These are phyloP conservation scores for Cavenderia fasciculata DNA, from an alignment of 78 protist species.

Conservation along the genomic window DNA sequence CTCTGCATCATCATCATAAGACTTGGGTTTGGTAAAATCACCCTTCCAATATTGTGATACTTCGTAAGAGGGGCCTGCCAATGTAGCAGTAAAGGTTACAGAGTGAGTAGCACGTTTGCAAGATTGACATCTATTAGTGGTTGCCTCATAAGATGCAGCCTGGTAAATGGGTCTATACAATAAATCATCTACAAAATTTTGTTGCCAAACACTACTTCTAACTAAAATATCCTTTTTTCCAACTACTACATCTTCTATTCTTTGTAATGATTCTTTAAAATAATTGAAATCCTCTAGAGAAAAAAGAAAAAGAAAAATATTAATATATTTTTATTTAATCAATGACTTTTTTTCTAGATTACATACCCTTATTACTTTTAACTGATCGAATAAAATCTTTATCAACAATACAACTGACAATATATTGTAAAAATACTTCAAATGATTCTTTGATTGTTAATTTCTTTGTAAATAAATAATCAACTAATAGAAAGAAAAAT, in stretches of 20 bases:
- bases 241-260: not conserved
- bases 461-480: slow-evolving; percentile 5
- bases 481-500: not conserved
- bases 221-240: slow-evolving; percentile 46
- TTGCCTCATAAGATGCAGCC: not conserved
- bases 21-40: slow-evolving; percentile 15
- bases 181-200: not conserved
- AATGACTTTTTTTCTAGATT: not conserved
- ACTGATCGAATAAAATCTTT: slow-evolving; percentile 24
- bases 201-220: slow-evolving; percentile 50
- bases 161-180: slow-evolving; percentile 16
- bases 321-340: not conserved
- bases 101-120: slow-evolving; percentile 31
- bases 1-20: not conserved
- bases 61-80: slow-evolving; percentile 41
- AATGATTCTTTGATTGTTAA: slow-evolving; percentile 40
- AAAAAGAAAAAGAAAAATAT: not conserved
- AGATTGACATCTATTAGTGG: slow-evolving; percentile 23
- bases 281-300: slow-evolving; percentile 2
- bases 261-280: slow-evolving; percentile 11
- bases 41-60: slow-evolving; percentile 64
- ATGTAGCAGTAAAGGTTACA: not conserved
- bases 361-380: not conserved
- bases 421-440: slow-evolving; percentile 41
- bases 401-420: slow-evolving; percentile 43